Percentiles rank a stretch among this genome's conserved stretches.
These are phyloP conservation scores for Diphasiastrum complanatum DNA, from an alignment of 83 land plant genomes.

Conservation along the genomic window DNA sequence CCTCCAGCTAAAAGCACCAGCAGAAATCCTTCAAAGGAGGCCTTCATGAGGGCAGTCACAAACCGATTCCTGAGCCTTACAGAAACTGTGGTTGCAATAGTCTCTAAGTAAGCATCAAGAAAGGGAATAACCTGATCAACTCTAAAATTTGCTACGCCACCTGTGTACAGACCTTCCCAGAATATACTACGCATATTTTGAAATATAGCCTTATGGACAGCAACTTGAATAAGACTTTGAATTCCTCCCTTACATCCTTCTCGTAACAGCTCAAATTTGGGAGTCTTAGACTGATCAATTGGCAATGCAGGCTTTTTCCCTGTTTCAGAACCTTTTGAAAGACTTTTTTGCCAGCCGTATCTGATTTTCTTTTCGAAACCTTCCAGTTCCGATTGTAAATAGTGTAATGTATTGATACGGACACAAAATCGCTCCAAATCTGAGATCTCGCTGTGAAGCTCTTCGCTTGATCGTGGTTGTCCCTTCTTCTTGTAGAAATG, in stretches of 20 bases:
- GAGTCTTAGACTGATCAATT: constrained; percentile 27
- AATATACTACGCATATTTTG: constrained; percentile 61
- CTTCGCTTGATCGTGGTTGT: constrained; percentile 47
- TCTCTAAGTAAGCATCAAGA: constrained; percentile 53
- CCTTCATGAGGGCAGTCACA: constrained; percentile 71
- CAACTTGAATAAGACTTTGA: constrained; percentile 61
- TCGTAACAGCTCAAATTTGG: constrained; percentile 52
- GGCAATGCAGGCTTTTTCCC: constrained; percentile 20
- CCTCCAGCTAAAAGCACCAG: constrained; percentile 86
- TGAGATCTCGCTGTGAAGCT: constrained; percentile 37
- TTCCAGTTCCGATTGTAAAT: constrained; percentile 59
- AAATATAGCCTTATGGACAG: constrained; percentile 64
- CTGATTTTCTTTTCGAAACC: constrained; percentile 59
- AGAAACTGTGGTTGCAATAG: constrained; percentile 47
- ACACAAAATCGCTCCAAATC: constrained; percentile 61
- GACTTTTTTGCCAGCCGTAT: constrained; percentile 54
- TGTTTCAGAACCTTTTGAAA: constrained; percentile 19
- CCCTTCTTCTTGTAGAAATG: constrained; percentile 26
- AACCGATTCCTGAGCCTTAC: constrained; percentile 64
- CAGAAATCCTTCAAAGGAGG: constrained; percentile 76
- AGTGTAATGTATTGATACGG: constrained; percentile 74
- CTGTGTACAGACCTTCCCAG: constrained; percentile 74
- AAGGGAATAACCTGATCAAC: constrained; percentile 52
- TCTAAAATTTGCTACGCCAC: constrained; percentile 58
- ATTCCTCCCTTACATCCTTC: constrained; percentile 52